Evolutionary conservation across 805 yeast species (phyloP).

Genomic region (Osmozyma mogii): DNA sequence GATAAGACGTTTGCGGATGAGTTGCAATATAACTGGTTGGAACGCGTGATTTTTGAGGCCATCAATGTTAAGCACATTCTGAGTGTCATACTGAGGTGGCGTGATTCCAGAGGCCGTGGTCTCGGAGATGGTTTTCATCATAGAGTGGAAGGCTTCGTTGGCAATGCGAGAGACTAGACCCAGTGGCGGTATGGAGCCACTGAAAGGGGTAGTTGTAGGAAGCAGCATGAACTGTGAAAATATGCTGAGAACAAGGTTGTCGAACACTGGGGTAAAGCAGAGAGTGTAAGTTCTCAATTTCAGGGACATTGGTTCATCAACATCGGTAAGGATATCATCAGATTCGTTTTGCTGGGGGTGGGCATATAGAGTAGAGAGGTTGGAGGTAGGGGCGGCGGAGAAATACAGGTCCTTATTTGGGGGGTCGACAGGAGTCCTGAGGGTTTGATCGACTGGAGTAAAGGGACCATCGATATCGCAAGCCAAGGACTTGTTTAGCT

Average conservation of each 20-base stretch:
- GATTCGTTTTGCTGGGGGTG: constrained; percentile 30
- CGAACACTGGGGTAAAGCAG: constrained; percentile 28
- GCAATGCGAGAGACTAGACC: constrained; percentile 39
- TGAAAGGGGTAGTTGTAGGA: constrained; percentile 40
- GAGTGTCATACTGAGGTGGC: constrained; percentile 23
- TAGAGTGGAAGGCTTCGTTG: constrained; percentile 21
- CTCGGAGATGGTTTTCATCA: constrained; percentile 18
- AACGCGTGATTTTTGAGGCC: constrained; percentile 21
- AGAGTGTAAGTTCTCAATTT: constrained; percentile 21
- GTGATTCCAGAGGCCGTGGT: constrained; percentile 10
- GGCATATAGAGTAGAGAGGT: constrained; percentile 16
- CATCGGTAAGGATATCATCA: constrained; percentile 35
- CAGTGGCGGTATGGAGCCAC: constrained; percentile 36
- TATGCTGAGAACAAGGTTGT: constrained; percentile 26
- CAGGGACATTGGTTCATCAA: constrained; percentile 20
- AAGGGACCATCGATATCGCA: constrained; percentile 22
- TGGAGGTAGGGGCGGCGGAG: constrained; percentile 7
- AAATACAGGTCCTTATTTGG: constrained; percentile 10
- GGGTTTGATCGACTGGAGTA: constrained; percentile 39
- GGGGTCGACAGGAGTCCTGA: constrained; percentile 31
- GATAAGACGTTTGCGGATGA: constrained; percentile 32
- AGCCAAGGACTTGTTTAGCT: constrained; percentile 24
- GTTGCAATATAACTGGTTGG: constrained; percentile 34
- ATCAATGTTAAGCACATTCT: constrained; percentile 25
- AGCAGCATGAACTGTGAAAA: constrained; percentile 29